These are phyloP conservation scores for apple (Malus domestica) DNA, from an alignment of 306 rosid species.

Conservation along the genomic window ASM211411v1 NC_041798.1:30412001-30412500, in stretches of 20 bases:
- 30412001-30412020: not conserved
- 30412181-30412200: not conserved
- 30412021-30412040: not conserved
- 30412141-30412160: not conserved
- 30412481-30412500: too few relatives aligned
- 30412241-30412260: not conserved
- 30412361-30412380: not conserved
- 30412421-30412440: not conserved
- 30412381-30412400: not conserved
- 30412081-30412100: not conserved
- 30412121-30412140: not conserved
- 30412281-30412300: not conserved
- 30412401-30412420: not conserved
- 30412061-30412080: not conserved
- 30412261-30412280: not conserved
- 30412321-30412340: not conserved
- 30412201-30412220: not conserved
- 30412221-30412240: not conserved
- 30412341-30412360: not conserved
- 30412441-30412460: not conserved
- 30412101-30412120: not conserved
- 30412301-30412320: not conserved
- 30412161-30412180: not conserved
- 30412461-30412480: not conserved
- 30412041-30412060: not conserved